Base-by-base conservation (phyloP, 2,329 filamentous ascomycete genomes). In the Neonectria punicea region DNA sequence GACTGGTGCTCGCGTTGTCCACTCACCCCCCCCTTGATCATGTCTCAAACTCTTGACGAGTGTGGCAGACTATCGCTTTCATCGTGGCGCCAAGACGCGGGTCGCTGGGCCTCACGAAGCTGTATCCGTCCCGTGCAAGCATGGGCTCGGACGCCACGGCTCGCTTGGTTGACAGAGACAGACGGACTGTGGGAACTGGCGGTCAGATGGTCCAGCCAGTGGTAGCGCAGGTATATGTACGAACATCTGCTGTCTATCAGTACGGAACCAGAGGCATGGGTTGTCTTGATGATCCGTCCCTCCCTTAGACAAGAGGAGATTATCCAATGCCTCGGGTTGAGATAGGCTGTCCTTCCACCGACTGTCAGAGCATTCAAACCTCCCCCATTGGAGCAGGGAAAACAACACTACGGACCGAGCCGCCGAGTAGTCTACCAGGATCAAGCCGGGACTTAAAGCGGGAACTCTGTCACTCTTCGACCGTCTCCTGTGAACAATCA, bases 321-420 rank as follows among this genome's bases (percentile, higher is more conserved):
- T 2, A 10, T 9, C 25, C 28, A 51, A 36, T 51, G n/a, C n/a
- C 28, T 7, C 49, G 30, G 3, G n/a, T 51, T 28, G 11, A 20
- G 39, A 41, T 18, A 10, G 7, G 36, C 7, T 6, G 1, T n/a
- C 14, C 10, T 1, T 10, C 28, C 61, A 39, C 14, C 16, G 36
- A 39, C 14, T 39, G 36, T n/a, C 18, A 20, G 51, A 32, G 30
- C 53, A 39, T 55, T 30, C 53, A 25, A 57, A 8, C 36, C 53
- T 53, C 28, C 30, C 25, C 30, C 34, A 51, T 53, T 61, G 53
- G 57, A 56, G 10, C 20, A 39, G 10, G 18, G 28, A 16, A 25
- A 58, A 58, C 25, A 44, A 41, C 41, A 43, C 25, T 58, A 36
- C 63, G 63, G 63, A 62, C 63, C 63, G 63, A 62, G 58, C 63